Conservation (phyloP, 441 rosid genomes). For the Adansonia rubrostipa region DNA sequence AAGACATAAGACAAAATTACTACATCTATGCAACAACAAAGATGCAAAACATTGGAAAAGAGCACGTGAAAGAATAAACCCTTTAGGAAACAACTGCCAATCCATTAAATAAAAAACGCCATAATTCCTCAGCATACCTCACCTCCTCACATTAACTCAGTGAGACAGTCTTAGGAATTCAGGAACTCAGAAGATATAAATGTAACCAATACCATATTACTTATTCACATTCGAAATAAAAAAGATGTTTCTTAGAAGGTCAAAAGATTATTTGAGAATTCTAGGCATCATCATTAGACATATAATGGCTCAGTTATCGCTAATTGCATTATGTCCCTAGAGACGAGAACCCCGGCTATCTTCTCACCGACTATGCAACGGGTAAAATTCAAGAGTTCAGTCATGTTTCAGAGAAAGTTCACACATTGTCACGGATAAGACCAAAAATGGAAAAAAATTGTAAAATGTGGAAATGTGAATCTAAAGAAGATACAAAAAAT, state of each 20-base stretch:
- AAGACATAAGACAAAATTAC: conserved; percentile 22
- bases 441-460: neutral
- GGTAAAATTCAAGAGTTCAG: neutral
- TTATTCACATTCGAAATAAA: neutral
- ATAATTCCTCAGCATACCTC: neutral
- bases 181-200: neutral
- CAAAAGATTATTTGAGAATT: neutral
- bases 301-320: neutral
- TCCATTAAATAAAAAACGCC: neutral
- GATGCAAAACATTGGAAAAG: neutral
- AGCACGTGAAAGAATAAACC: neutral
- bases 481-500: conserved; percentile 6
- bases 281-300: neutral
- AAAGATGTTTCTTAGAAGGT: neutral
- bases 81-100: conserved; percentile 6
- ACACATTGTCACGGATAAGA: neutral
- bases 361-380: neutral
- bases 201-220: conserved; percentile 8
- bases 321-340: neutral
- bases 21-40: neutral
- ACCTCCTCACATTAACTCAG: neutral
- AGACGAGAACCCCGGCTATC: neutral
- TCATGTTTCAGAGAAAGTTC: neutral
- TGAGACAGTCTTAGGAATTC: neutral
- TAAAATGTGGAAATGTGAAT: neutral